Evolutionary conservation across 139 green algal genomes (phyloP), one percentile per base, ranked within the genome.

Genomic region (Spirogloea muscicola): DNA sequence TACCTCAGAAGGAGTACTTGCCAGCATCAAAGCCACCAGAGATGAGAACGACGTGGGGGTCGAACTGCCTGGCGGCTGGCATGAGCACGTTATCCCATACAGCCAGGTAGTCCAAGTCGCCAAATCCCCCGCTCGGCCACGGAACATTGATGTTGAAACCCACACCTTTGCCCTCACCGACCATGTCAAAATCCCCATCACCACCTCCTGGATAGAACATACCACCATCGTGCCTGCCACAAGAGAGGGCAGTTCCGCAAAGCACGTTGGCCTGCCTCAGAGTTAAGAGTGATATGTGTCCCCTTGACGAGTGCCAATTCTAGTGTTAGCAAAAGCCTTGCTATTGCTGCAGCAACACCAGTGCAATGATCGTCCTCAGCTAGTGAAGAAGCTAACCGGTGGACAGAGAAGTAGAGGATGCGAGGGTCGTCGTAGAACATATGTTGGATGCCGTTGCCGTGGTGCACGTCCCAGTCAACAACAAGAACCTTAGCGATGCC

Each of bases 381-480:
- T n/a, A n/a, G n/a, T n/a, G n/a, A n/a, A n/a, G 58, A 64, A 65
- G 27, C 60, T 16, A 39, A 80, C 36, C 84, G 38, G 68, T 93
- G 88, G 18, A 90, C 79, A 2, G 84, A 91, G 49, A 93, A 81
- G 84, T 94, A 95, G 57, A 94, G 68, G 13, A 94, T 83, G 9
- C 42, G 62, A 7, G 81, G 73, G 69, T 91, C 86, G 31, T 84
- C 69, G 49, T 90, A 83, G 46, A 92, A 88, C 43, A 93, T 87
- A 76, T 91, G 77, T 58, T 93, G 89, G 16, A 82, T 91, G 61
- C 88, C 88, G n/a, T 91, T 88, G 59, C 89, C 90, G 71, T 95
- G 90, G 75, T 95, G 90, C 44, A 94, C 87, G 63, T 91, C 85
- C 90, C 84, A 93, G 79, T 93, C 87, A 43, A 93, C 59, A 44